Conservation (phyloP, 208 protist genomes). For the Acanthamoeba healyi region DNA sequence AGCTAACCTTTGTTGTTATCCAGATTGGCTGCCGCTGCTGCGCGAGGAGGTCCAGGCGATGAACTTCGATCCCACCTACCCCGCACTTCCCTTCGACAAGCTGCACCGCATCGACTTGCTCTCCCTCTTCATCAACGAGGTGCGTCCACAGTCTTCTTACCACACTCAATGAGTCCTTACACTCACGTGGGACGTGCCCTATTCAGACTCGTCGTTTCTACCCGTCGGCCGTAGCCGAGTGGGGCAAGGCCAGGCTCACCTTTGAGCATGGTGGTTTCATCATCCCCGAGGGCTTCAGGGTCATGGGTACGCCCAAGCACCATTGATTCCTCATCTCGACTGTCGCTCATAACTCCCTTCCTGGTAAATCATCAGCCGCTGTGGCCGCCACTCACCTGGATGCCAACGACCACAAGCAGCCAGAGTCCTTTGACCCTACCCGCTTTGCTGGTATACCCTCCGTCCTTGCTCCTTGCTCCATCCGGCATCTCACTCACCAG, state of each 20-base stretch:
- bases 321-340: neutral
- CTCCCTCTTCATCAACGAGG: conserved; percentile 39
- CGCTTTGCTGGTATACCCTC: neutral
- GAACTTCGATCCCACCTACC: neutral
- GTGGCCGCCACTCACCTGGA: conserved; percentile 22
- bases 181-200: no score
- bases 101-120: conserved; percentile 9
- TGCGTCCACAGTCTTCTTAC: no score
- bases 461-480: neutral
- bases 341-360: neutral
- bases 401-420: neutral
- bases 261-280: neutral
- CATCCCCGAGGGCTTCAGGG: conserved; percentile 3
- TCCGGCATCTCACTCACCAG: neutral
- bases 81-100: conserved; percentile 21
- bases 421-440: neutral
- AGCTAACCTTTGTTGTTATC: neutral
- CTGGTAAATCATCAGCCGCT: neutral
- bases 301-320: neutral
- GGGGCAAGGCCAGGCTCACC: conserved; percentile 34
- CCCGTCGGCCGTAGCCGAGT: neutral
- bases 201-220: conserved; percentile 32
- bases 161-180: neutral
- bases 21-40: conserved; percentile 10
- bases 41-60: neutral